Evolutionary conservation across 352 stramenopile species (phyloP).

Genomic region (Phytopythium cucurbitacearum): DNA sequence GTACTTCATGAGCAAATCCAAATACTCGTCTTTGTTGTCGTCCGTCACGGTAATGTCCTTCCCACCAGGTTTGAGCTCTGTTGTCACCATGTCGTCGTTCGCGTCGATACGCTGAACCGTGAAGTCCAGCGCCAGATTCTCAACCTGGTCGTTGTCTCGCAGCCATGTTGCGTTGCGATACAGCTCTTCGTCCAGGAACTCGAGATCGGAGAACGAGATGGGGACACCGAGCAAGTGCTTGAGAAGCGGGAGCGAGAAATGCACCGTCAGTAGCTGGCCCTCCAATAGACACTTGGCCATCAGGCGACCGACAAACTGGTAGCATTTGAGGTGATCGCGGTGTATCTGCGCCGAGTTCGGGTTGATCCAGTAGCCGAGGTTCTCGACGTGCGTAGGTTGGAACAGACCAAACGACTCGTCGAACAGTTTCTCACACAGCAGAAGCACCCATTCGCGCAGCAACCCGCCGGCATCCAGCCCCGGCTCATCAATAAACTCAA

Average conservation of each 20-base stretch:
- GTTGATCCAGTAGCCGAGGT: constrained; percentile 83
- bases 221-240: constrained; percentile 79
- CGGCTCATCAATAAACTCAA: constrained; percentile 83
- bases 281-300: constrained; percentile 78
- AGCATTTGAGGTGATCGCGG: constrained; percentile 67
- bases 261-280: constrained; percentile 68
- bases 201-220: constrained; percentile 77
- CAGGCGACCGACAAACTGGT: constrained; percentile 70
- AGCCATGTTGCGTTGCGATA: constrained; percentile 67
- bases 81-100: constrained; percentile 48
- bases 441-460: constrained; percentile 74
- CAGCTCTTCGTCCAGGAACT: constrained; percentile 77
- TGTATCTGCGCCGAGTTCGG: constrained; percentile 64
- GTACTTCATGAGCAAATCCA: constrained; percentile 92
- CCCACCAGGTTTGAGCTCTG: constrained; percentile 91
- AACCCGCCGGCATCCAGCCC: constrained; percentile 71
- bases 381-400: constrained; percentile 62
- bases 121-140: constrained; percentile 70
- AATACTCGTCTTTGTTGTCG: constrained; percentile 95
- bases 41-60: constrained; percentile 90
- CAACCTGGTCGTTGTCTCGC: constrained; percentile 56
- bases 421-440: constrained; percentile 77
- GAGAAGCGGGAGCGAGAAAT: constrained; percentile 75
- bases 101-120: constrained; percentile 49
- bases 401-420: constrained; percentile 78